Conservation (phyloP, 352 stramenopile species). For the Peronospora tabacina region DNA sequence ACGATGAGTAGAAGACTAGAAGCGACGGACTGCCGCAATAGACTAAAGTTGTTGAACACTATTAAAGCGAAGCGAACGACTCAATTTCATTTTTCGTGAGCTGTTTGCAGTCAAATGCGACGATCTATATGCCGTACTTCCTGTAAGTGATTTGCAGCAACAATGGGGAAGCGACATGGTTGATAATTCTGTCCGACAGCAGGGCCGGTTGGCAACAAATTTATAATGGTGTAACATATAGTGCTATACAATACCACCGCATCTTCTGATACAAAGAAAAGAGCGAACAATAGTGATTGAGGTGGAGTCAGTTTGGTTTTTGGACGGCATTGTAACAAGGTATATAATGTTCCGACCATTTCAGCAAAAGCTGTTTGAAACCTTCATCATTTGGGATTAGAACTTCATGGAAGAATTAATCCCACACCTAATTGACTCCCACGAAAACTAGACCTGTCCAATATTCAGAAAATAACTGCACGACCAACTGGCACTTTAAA, state of each 20-base stretch:
- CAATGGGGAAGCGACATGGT: too few relatives aligned
- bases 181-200: too few relatives aligned
- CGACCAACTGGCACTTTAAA: conserved; percentile 3
- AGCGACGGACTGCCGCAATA: too few relatives aligned
- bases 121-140: too few relatives aligned
- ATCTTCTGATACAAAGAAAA: too few relatives aligned
- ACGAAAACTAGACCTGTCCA: background rate
- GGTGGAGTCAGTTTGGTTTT: conserved; percentile 55
- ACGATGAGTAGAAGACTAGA: conserved; percentile 21
- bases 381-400: conserved; percentile 82
- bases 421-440: conserved; percentile 46
- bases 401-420: conserved; percentile 79
- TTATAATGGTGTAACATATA: too few relatives aligned
- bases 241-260: too few relatives aligned
- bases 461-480: background rate
- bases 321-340: conserved; percentile 75
- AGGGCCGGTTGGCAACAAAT: too few relatives aligned
- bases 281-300: background rate
- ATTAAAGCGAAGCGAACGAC: too few relatives aligned
- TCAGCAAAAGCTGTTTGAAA: conserved; percentile 66
- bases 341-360: conserved; percentile 66
- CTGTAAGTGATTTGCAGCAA: too few relatives aligned
- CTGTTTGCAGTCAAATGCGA: too few relatives aligned
- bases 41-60: background rate
- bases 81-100: too few relatives aligned